Evolutionary conservation across 768 basidiomycete species (phyloP).

Genomic region (Lactarius psammicola): DNA sequence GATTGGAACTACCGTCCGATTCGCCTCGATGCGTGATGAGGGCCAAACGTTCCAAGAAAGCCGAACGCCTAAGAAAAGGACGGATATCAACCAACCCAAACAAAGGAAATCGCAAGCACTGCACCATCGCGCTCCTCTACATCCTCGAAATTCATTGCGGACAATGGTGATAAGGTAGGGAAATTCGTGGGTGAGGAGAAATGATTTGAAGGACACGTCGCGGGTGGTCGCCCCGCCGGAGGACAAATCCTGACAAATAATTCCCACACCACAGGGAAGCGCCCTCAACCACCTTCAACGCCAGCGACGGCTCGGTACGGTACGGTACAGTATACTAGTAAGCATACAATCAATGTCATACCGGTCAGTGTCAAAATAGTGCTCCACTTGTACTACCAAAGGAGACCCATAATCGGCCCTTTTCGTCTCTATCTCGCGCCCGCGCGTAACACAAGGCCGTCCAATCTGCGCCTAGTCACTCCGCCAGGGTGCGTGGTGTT

Average conservation of each 20-base stretch:
- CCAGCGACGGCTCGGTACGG: neutral
- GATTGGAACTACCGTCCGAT: conserved; percentile 95
- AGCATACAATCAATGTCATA: neutral
- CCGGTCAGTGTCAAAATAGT: too few species aligned
- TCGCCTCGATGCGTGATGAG: conserved; percentile 96
- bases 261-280: conserved; percentile 8
- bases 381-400: neutral
- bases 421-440: neutral
- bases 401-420: neutral
- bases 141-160: conserved; percentile 79
- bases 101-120: conserved; percentile 30
- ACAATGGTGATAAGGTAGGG: neutral
- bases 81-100: conserved; percentile 4
- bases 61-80: conserved; percentile 64
- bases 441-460: neutral
- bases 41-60: conserved; percentile 99
- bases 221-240: neutral
- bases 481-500: neutral
- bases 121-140: conserved; percentile 95
- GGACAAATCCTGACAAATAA: conserved; percentile 7
- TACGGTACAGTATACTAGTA: neutral
- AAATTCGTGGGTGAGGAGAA: conserved; percentile 1
- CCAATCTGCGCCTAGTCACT: neutral
- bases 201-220: conserved; percentile 26
- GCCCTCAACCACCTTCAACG: neutral